Evolutionary conservation across 129 eudicot species (phyloP), one percentile per base, ranked within the genome.

Genomic region (Flaveria ramosissima): DNA sequence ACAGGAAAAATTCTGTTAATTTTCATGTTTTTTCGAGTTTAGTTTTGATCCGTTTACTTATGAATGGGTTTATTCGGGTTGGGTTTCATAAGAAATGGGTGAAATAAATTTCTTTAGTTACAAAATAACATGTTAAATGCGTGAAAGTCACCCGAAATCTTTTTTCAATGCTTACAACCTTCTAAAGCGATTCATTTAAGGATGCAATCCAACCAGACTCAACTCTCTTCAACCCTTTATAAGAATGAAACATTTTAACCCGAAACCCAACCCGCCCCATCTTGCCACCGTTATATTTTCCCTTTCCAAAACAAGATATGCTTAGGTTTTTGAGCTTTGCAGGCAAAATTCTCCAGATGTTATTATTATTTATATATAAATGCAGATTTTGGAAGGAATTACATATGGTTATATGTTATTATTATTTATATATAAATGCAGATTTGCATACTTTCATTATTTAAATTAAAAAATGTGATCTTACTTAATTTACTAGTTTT

Each of bases 401-500:
- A 55, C 68, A 26, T 6, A 64, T 47, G 71, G 39, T n/a, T n/a
- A n/a, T n/a, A 36, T 24, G n/a, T n/a, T n/a, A 6, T 60, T 15
- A 56, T 62, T 65, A 75, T 24, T 23, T 55, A 50, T 36, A 60
- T 46, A 16, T 43, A 36, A 73, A 68, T 43, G 78, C 50, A 68
- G 56, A 15, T 42, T 42, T 65, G 0, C 15, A 41, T 7, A 46
- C n/a, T 51, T 72, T 41, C 24, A 63, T 9, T 63, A 30, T 36
- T 39, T 66, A 10, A 39, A 9, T 16, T 56, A 30, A 61, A 43
- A 70, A 72, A 73, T 87, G 83, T 68, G 82, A 81, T 80, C 94
- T 89, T 84, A 89, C 87, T 9, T 80, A 78, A 53, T 84, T 80
- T 81, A 61, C 62, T 61, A 92, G 96, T 85, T 83, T 83, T 92